Evolutionary conservation across 2,329 filamentous ascomycete genomes (phyloP).

Genomic region (Biscogniauxia sp.): DNA sequence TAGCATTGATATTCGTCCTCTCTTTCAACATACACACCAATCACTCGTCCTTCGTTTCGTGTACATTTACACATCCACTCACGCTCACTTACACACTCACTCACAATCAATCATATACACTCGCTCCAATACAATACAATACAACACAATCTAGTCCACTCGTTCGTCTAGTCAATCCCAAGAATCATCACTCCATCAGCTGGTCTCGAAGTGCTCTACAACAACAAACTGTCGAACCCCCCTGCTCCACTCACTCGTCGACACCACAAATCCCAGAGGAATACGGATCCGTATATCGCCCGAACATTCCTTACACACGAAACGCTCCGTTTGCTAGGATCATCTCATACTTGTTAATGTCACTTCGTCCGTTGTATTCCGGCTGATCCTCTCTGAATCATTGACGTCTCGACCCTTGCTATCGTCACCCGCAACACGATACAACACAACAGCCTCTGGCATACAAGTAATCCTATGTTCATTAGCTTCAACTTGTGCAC

Average conservation of each 20-base stretch:
- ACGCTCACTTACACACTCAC: no score
- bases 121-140: no score
- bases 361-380: not conserved
- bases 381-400: not conserved
- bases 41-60: conserved; percentile 11
- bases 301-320: not conserved
- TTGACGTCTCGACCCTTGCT: not conserved
- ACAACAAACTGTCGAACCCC: not conserved
- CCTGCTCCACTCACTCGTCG: not conserved
- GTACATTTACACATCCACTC: not conserved
- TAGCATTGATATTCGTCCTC: conserved; percentile 18
- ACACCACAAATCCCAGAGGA: not conserved
- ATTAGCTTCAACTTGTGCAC: not conserved
- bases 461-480: not conserved
- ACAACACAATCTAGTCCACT: not conserved
- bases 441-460: not conserved
- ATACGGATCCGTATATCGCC: not conserved
- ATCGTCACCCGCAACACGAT: not conserved
- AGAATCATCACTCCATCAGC: not conserved
- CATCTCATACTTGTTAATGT: not conserved
- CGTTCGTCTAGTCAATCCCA: not conserved
- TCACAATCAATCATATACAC: no score
- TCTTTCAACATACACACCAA: conserved; percentile 10
- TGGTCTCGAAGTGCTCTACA: not conserved
- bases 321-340: not conserved